Conservation (phyloP, 1,139 yeast genomes). For the Eremothecium gossypii region DNA sequence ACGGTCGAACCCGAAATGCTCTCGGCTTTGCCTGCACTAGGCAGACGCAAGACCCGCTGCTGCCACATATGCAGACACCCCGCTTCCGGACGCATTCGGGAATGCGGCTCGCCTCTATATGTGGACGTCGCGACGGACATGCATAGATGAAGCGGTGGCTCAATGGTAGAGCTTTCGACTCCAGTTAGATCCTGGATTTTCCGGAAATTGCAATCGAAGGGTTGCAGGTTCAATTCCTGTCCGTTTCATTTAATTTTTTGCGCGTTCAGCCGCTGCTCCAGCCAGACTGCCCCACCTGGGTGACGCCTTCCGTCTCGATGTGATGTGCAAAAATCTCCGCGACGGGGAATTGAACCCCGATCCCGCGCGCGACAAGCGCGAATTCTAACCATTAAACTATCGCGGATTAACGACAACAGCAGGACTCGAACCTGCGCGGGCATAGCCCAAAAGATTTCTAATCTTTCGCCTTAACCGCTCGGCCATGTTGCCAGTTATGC, state of each 20-base stretch:
- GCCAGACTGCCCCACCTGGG: too few relatives aligned
- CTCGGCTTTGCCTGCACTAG: too few relatives aligned
- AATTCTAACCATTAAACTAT: conserved; percentile 33
- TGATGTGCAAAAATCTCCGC: conserved; percentile 26
- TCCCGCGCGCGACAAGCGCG: conserved; percentile 35
- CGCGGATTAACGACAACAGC: conserved; percentile 28
- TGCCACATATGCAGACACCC: too few relatives aligned
- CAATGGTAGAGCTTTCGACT: conserved; percentile 91
- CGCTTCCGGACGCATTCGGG: too few relatives aligned
- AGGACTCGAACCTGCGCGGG: conserved; percentile 29
- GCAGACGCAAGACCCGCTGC: too few relatives aligned
- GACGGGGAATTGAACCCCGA: conserved; percentile 35
- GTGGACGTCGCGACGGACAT: too few relatives aligned
- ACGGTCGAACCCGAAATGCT: too few relatives aligned
- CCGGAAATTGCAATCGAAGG: conserved; percentile 44
- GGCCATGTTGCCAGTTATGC: conserved; percentile 22
- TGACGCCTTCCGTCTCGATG: too few relatives aligned
- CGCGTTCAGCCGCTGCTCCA: too few relatives aligned
- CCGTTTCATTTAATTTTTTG: conserved; percentile 1
- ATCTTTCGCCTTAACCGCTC: conserved; percentile 29
- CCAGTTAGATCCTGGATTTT: conserved; percentile 39
- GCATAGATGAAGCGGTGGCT: conserved; percentile 64
- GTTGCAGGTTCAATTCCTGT: conserved; percentile 72
- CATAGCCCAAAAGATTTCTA: conserved; percentile 29
- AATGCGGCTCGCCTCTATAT: too few relatives aligned